Conservation (phyloP, 305 asterid species). For the Fraxinus dipetala region DNA sequence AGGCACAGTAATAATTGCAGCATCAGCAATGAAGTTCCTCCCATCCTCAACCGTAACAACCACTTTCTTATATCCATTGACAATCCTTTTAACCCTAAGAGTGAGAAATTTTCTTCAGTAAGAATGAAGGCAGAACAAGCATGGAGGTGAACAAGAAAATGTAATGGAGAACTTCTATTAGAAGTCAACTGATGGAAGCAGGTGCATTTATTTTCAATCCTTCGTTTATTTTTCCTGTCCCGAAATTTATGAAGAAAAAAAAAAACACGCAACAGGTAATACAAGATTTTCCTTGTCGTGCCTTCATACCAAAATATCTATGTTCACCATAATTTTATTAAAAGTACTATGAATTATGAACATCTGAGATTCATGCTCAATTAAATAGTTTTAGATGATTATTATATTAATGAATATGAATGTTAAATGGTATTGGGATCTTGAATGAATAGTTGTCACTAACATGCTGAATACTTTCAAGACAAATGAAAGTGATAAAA, state of each 20-base stretch:
- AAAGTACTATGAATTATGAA: not conserved
- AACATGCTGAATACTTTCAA: not conserved
- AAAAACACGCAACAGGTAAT: constrained; percentile 10
- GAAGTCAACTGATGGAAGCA: not conserved
- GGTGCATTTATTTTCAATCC: not conserved
- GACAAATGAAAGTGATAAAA: not conserved
- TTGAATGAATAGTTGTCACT: not conserved
- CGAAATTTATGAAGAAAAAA: not conserved
- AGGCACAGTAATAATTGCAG: constrained; percentile 86
- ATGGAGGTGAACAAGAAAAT: not conserved
- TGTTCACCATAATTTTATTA: not conserved
- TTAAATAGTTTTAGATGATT: constrained; percentile 15
- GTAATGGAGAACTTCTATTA: not conserved
- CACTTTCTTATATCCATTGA: constrained; percentile 67
- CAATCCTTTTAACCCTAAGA: constrained; percentile 66
- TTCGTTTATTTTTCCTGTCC: not conserved
- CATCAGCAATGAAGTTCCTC: constrained; percentile 70
- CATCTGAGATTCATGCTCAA: not conserved
- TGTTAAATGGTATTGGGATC: not conserved
- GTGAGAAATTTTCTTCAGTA: constrained; percentile 14
- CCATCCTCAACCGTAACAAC: constrained; percentile 72
- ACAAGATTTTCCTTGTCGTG: constrained; percentile 8
- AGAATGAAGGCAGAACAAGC: constrained; percentile 1
- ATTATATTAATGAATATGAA: not conserved
- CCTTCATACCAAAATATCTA: constrained; percentile 7